Evolutionary conservation across 306 rosid species (phyloP).

Genomic region (Trifolium repens): DNA sequence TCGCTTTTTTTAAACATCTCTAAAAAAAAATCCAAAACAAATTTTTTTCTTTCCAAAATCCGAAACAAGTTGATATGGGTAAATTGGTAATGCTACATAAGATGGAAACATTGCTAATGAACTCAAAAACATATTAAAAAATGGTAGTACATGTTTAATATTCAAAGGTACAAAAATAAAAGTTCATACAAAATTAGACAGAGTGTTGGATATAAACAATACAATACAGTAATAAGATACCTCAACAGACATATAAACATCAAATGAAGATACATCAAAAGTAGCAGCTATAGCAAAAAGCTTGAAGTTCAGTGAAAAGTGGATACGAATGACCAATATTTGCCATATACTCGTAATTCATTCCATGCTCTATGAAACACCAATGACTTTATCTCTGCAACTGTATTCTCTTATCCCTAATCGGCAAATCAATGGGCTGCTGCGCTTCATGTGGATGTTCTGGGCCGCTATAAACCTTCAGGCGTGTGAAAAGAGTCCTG

Average conservation of each 20-base stretch:
- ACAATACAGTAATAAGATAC: conserved; percentile 34
- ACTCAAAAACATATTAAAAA: background rate
- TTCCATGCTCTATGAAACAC: conserved; percentile 24
- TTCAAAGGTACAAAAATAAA: conserved; percentile 40
- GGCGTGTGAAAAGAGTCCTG: conserved; percentile 83
- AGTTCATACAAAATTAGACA: conserved; percentile 15
- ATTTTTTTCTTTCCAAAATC: too few relatives aligned
- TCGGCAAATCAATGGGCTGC: conserved; percentile 77
- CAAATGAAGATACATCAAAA: conserved; percentile 32
- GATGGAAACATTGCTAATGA: conserved; percentile 6
- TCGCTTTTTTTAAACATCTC: too few relatives aligned
- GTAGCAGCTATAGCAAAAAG: conserved; percentile 37
- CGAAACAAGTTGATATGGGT: background rate
- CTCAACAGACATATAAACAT: conserved; percentile 44
- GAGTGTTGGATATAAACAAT: conserved; percentile 26
- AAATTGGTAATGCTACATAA: background rate
- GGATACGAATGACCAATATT: background rate
- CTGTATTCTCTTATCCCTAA: conserved; percentile 85
- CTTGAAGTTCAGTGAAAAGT: conserved; percentile 1
- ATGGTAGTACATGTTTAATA: conserved; percentile 24
- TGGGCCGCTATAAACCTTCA: conserved; percentile 89
- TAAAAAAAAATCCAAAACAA: too few relatives aligned
- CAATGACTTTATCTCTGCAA: conserved; percentile 61
- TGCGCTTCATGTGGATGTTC: conserved; percentile 96
- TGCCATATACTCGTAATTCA: conserved; percentile 18